A percentile compares a stretch with the other conserved stretches of the same genome.
These are phyloP conservation scores for Hyaloscypha variabilis DNA, from an alignment of 495 filamentous ascomycete genomes.

Conservation along the genomic window DNA sequence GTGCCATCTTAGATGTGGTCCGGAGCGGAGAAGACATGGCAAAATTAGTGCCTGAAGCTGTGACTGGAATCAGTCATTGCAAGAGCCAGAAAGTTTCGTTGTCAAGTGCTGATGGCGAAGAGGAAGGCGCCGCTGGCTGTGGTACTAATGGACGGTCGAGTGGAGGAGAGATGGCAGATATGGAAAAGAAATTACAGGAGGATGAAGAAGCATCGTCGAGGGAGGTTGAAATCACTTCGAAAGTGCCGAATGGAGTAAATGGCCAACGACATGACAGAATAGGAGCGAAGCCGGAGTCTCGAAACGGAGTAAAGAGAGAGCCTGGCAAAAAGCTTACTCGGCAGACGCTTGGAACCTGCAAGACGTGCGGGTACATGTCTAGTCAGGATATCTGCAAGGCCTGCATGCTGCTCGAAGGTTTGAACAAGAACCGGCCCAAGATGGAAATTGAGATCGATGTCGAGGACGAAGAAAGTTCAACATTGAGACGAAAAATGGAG, in stretches of 20 bases:
- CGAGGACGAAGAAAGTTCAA: conserved; percentile 60
- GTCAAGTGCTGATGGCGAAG: conserved; percentile 45
- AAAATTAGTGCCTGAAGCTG: conserved; percentile 70
- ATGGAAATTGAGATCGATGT: conserved; percentile 65
- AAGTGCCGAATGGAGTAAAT: conserved; percentile 15
- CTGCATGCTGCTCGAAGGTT: conserved; percentile 82
- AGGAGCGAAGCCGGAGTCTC: conserved; percentile 23
- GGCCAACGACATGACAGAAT: conserved; percentile 27
- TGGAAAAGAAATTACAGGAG: conserved; percentile 77
- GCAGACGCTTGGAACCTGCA: conserved; percentile 84
- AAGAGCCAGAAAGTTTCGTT: conserved; percentile 36
- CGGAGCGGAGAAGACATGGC: conserved; percentile 97
- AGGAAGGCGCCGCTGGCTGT: conserved; percentile 71
- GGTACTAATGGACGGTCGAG: conserved; percentile 72
- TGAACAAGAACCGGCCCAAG: conserved; percentile 89
- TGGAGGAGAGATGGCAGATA: conserved; percentile 88
- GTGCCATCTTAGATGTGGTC: conserved; percentile 92
- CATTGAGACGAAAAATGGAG: conserved; percentile 58
- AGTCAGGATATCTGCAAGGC: conserved; percentile 96
- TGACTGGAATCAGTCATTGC: conserved; percentile 34
- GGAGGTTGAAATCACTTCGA: conserved; percentile 70
- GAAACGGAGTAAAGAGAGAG: conserved; percentile 29
- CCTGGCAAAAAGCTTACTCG: conserved; percentile 41
- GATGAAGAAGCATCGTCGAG: conserved; percentile 65
- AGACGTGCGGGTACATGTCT: conserved; percentile 90